Base-by-base conservation (phyloP, 75 land plant species). In the Chamaecyparis obtusa region DNA sequence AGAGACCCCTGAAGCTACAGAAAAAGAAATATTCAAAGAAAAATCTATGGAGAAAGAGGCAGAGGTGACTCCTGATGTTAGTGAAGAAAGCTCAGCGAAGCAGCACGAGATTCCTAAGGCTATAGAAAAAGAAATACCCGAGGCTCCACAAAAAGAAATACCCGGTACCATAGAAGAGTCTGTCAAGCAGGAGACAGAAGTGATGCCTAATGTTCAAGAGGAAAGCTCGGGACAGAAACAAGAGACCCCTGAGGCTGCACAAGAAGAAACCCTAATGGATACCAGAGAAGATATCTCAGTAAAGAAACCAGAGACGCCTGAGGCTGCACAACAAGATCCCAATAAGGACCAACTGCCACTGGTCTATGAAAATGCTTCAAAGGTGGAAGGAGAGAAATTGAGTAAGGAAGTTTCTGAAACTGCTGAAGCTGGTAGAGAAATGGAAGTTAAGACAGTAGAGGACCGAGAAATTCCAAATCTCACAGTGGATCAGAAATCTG, bases 321-420 rank as follows among this genome's bases (percentile, higher is more conserved):
- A 76, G 41, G 43, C 43, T 76, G 15, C 17, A 16, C 36, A 35
- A 33, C 30, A 76, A 76, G 79, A 76, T n/a, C 8, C 27, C 13
- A 19, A 79, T 37, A 79, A 79, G 46, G 82, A 79, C 82, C 49
- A 80, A 44, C 11, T 43, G 49, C 27, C 30, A 43, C 3, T 48
- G 15, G 36, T 9, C 35, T 9, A 72, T 72, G 83, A 44, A 43
- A 43, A 80, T 21, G n/a, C 51, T 81, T 81, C 49, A 27, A 46
- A 46, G 46, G 11, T 81, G 83, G 83, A 43, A 46, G 83, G 24
- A 81, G 83, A 81, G 11, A 81, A 81, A 81, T 81, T 27, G 83
- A 81, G 41, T 6, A 81, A 81, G 24, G 51, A 81, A 11, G 49
- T 30, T 37, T 81, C 49, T 81, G 83, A 81, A 44, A 27, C 83